Evolutionary conservation across 495 filamentous ascomycete genomes (phyloP).

Genomic region (Trichoderma erinaceum): DNA sequence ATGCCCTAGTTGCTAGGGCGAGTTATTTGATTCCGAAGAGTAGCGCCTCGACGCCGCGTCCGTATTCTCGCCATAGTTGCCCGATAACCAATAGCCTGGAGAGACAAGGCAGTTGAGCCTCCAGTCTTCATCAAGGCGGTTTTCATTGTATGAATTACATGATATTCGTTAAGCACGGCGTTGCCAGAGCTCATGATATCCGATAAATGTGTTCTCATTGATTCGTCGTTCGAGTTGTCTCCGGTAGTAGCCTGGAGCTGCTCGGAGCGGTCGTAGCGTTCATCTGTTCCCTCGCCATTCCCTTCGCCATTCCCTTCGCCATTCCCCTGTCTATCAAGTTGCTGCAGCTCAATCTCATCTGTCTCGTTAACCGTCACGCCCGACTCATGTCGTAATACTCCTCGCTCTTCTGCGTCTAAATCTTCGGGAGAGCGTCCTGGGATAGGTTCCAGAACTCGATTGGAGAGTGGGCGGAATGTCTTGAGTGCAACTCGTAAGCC

Average conservation of each 20-base stretch:
- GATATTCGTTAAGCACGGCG: constrained; percentile 60
- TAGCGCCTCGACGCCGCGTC: constrained; percentile 24
- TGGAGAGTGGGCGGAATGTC: constrained; percentile 27
- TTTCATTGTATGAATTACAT: constrained; percentile 59
- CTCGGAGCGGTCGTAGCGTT: constrained; percentile 9
- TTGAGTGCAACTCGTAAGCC: constrained; percentile 41
- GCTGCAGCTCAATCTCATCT: constrained; percentile 47
- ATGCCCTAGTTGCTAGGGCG: neutral
- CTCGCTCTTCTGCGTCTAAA: constrained; percentile 77
- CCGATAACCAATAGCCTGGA: constrained; percentile 46
- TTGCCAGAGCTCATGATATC: constrained; percentile 63
- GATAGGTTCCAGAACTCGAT: constrained; percentile 19
- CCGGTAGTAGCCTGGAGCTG: neutral
- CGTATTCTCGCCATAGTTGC: constrained; percentile 41
- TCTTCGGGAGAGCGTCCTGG: constrained; percentile 47
- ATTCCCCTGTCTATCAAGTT: constrained; percentile 22
- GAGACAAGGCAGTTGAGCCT: constrained; percentile 41
- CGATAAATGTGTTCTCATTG: constrained; percentile 43
- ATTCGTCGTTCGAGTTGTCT: constrained; percentile 20
- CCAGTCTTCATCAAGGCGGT: constrained; percentile 56
- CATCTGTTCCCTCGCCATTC: constrained; percentile 15
- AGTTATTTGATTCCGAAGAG: constrained; percentile 11
- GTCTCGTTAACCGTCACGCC: constrained; percentile 27
- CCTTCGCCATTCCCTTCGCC: neutral
- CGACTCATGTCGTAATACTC: constrained; percentile 49